A percentile compares a stretch with the other conserved stretches of the same genome.
Evolutionary conservation across 2,329 filamentous ascomycete genomes (phyloP).

Genomic region (Fusarium nygamai): DNA sequence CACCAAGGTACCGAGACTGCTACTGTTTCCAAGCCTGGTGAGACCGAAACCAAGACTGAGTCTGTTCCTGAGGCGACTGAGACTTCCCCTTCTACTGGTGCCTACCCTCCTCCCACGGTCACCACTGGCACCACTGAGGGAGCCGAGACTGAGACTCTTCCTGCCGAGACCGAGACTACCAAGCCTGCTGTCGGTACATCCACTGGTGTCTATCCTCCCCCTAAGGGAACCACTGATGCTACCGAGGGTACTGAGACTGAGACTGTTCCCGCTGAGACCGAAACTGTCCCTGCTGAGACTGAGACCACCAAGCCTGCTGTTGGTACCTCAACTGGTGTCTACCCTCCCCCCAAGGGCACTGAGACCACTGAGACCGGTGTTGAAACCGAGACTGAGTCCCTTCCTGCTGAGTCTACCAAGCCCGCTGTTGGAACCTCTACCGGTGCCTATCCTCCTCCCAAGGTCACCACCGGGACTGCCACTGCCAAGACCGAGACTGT

Average conservation of each 20-base stretch:
- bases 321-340: neutral
- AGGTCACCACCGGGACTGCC: neutral
- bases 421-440: neutral
- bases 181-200: neutral
- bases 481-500: neutral
- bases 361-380: neutral
- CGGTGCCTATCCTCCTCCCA: conserved; percentile 1
- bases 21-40: neutral
- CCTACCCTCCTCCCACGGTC: neutral
- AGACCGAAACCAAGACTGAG: conserved; percentile 4
- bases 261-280: no score
- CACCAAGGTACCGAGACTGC: conserved; percentile 4
- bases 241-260: neutral
- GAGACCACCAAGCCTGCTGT: neutral
- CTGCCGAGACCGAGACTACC: neutral
- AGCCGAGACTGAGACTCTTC: neutral
- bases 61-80: neutral
- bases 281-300: neutral
- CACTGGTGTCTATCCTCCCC: neutral
- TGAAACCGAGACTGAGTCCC: neutral
- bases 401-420: neutral
- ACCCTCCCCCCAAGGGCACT: neutral
- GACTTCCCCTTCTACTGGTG: neutral
- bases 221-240: neutral
- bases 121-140: neutral